Base-by-base conservation (phyloP, 129 eudicot species). In the Erigeron canadensis region DNA sequence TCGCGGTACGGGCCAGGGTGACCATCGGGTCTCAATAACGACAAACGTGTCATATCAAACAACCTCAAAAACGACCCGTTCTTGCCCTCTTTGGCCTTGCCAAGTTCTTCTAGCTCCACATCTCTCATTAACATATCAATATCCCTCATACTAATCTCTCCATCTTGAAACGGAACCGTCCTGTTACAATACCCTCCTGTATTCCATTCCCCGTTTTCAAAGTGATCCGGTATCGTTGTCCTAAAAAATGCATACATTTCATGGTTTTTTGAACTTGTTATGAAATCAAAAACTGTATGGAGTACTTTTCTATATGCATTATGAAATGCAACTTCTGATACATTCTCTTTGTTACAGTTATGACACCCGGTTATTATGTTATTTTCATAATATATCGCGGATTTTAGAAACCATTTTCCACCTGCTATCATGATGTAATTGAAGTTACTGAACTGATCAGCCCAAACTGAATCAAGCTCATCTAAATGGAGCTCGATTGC, bases 181-280 rank as follows among this genome's bases (percentile, higher is more conserved):
- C 90, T 11, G 69, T 86, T 81, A 72, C 96, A 91, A 37, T 83
- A 84, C 23, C 97, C 97, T 5, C 91, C 96, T 2, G 83, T 79
- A 71, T 81, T 53, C 97, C 97, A 91, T 41, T 84, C 96, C 0
- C 97, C 97, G 11, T 88, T 88, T 83, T 88, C 97, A 65, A 91
- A 91, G 75, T 91, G 97, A 65, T 88, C 93, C 0, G 97, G 97
- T 0, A 88, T 91, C 5, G 77, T 79, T 0, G 98, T 86, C 56
- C 96, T 65, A 17, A 88, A 83, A 54, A 88, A 73, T 4, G 80
- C 46, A 45, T 34, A 37, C 17, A 72, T 78, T 64, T 82, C 80
- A 71, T 79, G 91, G 48, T 73, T 53, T 0, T 73, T 53, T 0
- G 91, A 72, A 19, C 45, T 71, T 0, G 68, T 39, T 44, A 92